Conservation (phyloP, 352 stramenopile genomes). For the Pythium phragmiticola region DNA sequence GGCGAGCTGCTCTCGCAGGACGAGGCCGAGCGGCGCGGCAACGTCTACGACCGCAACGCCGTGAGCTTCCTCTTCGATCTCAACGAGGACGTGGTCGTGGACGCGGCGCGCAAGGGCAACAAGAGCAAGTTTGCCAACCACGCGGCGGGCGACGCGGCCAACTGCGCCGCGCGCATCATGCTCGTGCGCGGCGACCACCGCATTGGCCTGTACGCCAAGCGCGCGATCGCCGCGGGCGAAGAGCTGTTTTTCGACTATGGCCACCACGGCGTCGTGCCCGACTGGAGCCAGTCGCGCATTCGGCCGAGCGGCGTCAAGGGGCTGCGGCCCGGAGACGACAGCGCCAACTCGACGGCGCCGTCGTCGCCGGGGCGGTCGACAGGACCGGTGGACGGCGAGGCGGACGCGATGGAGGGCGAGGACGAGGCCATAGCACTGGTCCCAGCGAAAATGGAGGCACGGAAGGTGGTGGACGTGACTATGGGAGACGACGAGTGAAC, state of each 20-base stretch:
- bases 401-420: background rate
- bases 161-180: conserved; percentile 88
- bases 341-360: conserved; percentile 14
- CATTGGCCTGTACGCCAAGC: conserved; percentile 93
- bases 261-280: conserved; percentile 76
- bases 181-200: conserved; percentile 90
- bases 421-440: background rate
- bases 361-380: conserved; percentile 5
- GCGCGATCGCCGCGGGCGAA: conserved; percentile 83
- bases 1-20: conserved; percentile 91
- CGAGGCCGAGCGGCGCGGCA: conserved; percentile 82
- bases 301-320: conserved; percentile 15
- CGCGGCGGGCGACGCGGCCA: conserved; percentile 53
- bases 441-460: background rate
- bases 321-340: conserved; percentile 8
- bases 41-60: conserved; percentile 89
- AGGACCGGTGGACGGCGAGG: background rate
- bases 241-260: conserved; percentile 88
- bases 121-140: conserved; percentile 96
- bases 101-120: conserved; percentile 94
- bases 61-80: conserved; percentile 95
- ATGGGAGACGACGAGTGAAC: background rate
- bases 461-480: background rate
- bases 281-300: conserved; percentile 76
- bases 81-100: conserved; percentile 91